Conservation (phyloP, 345 rosid species). For the Nasturtium officinale region DNA sequence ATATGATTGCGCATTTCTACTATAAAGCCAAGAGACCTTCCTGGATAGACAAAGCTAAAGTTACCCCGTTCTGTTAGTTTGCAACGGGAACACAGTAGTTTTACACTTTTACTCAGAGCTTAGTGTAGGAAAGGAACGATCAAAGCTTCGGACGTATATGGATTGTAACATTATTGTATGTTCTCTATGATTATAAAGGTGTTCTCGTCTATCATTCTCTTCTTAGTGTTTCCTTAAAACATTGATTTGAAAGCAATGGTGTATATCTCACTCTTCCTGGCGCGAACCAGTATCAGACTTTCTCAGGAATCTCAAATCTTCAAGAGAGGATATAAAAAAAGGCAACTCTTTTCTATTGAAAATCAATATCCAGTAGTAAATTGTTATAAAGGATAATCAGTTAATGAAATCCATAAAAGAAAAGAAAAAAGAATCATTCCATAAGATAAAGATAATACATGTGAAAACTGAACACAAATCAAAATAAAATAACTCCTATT, state of each 20-base stretch:
- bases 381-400: background rate
- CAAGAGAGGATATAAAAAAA: background rate
- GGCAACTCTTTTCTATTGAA: too few relatives aligned
- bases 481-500: background rate
- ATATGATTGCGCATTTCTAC: constrained; percentile 90
- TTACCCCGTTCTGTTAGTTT: constrained; percentile 43
- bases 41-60: constrained; percentile 55
- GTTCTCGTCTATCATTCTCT: background rate
- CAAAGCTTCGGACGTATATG: background rate
- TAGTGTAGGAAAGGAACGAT: background rate
- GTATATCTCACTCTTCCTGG: background rate
- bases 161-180: constrained; percentile 1
- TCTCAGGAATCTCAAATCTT: background rate
- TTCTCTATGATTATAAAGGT: background rate
- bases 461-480: too few relatives aligned
- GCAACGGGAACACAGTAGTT: background rate
- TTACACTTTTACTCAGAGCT: constrained; percentile 9
- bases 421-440: background rate
- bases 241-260: background rate
- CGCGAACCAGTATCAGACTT: background rate
- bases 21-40: constrained; percentile 90
- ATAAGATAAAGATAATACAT: background rate
- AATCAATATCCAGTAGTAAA: too few relatives aligned
- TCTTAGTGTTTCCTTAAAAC: background rate
- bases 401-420: background rate